A percentile compares a stretch with the other conserved stretches of the same genome.
phyloP scores from a whole-genome alignment of 2,329 filamentous ascomycete species.

The Aspergillus aculeatus region DNA sequence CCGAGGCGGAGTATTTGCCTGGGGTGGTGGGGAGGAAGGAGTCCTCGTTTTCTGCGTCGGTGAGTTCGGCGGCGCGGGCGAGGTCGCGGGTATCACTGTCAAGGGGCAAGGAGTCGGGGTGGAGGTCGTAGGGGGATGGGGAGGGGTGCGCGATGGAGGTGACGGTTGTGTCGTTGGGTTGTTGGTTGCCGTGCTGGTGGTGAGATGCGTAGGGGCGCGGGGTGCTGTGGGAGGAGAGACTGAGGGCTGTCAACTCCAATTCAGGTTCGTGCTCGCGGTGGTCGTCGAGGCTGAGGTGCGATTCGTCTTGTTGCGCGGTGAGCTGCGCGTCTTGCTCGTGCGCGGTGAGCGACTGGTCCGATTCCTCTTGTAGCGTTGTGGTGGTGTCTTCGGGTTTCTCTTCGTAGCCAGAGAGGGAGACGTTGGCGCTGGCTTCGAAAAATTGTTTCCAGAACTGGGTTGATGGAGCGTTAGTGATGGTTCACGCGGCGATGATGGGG shows the following conservation, averaged over 20 bases:
- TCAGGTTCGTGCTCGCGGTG: constrained; percentile 41
- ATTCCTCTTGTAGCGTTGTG: constrained; percentile 47
- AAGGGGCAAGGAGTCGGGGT: background rate
- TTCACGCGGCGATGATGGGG: background rate
- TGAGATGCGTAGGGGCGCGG: constrained; percentile 34
- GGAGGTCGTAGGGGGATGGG: constrained; percentile 62
- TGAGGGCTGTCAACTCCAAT: constrained; percentile 45
- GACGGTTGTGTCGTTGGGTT: constrained; percentile 38
- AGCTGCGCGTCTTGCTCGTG: constrained; percentile 30
- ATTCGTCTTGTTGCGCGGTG: constrained; percentile 10
- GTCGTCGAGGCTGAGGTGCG: constrained; percentile 24
- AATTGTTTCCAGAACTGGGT: constrained; percentile 98
- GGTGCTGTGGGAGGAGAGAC: constrained; percentile 49
- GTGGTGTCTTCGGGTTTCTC: constrained; percentile 67
- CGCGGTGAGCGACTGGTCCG: constrained; percentile 40
- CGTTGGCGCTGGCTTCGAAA: constrained; percentile 97
- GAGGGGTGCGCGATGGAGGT: constrained; percentile 61
- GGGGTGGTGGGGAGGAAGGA: constrained; percentile 39
- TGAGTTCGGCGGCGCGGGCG: background rate
- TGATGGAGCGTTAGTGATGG: background rate
- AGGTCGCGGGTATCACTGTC: background rate
- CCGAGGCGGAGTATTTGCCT: constrained; percentile 26
- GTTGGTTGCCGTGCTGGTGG: constrained; percentile 17
- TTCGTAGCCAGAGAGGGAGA: constrained; percentile 92
- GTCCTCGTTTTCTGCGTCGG: constrained; percentile 31